Evolutionary conservation across 768 basidiomycete genomes (phyloP).

Genomic region (Mycena polygramma): DNA sequence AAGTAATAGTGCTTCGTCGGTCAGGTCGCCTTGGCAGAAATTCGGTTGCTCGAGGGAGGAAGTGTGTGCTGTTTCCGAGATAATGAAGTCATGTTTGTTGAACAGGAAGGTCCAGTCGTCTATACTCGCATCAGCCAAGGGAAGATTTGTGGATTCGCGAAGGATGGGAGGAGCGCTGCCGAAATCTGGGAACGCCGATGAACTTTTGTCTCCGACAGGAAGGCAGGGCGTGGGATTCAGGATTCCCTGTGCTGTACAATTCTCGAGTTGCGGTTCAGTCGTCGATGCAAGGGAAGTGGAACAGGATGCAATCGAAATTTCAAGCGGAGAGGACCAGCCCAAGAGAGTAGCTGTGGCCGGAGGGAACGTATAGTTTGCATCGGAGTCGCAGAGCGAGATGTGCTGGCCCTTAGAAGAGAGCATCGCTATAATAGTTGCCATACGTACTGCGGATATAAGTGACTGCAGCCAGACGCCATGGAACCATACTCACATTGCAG

Average conservation of each 20-base stretch:
- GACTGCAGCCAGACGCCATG: background rate
- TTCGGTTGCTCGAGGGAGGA: background rate
- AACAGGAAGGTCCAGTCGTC: background rate
- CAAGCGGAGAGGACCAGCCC: background rate
- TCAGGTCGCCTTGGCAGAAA: background rate
- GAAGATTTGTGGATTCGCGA: background rate
- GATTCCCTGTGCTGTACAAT: too few relatives aligned
- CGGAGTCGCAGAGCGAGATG: background rate
- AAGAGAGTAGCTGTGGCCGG: background rate
- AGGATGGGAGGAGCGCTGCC: background rate
- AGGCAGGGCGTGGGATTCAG: too few relatives aligned
- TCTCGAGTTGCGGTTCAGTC: background rate
- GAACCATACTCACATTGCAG: slow-evolving; percentile 8
- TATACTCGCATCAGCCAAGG: background rate
- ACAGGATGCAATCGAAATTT: background rate
- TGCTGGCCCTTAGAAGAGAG: slow-evolving; percentile 4
- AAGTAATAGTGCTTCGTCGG: slow-evolving; percentile 1
- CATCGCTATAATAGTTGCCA: slow-evolving; percentile 8
- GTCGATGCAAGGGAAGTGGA: too few relatives aligned
- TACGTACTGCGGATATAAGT: slow-evolving; percentile 5
- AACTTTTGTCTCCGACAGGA: too few relatives aligned
- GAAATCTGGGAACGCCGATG: too few relatives aligned
- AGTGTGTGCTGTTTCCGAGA: background rate
- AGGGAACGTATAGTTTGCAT: too few relatives aligned
- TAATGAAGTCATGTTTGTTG: background rate